These are phyloP conservation scores for Apiospora phragmitis DNA, from an alignment of 2,329 filamentous ascomycete species.

Conservation along the genomic window DNA sequence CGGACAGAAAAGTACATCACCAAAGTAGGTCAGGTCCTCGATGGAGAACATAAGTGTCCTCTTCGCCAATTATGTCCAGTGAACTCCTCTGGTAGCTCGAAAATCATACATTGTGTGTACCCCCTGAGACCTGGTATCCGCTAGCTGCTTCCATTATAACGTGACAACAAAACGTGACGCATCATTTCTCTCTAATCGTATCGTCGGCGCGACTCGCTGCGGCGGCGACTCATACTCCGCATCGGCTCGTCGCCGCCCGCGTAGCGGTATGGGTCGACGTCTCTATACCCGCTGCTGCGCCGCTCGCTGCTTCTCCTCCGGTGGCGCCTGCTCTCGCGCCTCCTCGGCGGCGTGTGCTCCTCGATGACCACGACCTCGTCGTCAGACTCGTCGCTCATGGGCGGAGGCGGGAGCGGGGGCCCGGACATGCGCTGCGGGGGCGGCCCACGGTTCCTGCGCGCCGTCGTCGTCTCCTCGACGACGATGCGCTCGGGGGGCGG, in stretches of 20 bases:
- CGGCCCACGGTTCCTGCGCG: constrained; percentile 11
- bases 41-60: not conserved
- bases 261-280: constrained; percentile 34
- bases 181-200: not conserved
- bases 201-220: constrained; percentile 33
- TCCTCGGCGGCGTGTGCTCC: constrained; percentile 33
- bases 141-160: constrained; percentile 5
- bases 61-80: not conserved
- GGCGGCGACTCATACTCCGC: constrained; percentile 32
- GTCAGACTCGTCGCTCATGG: constrained; percentile 28
- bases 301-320: constrained; percentile 25
- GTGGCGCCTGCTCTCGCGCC: constrained; percentile 23
- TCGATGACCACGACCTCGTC: constrained; percentile 41
- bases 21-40: not conserved
- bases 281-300: constrained; percentile 28
- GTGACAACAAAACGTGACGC: not conserved
- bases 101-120: not conserved
- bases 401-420: constrained; percentile 25
- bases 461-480: constrained; percentile 33
- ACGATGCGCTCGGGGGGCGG: constrained; percentile 28
- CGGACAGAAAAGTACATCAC: not conserved
- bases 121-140: not conserved
- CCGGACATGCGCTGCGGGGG: constrained; percentile 11
- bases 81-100: not conserved
- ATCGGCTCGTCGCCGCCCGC: constrained; percentile 30